Evolutionary conservation across 2,329 filamentous ascomycete genomes (phyloP), one percentile per base, ranked within the genome.

Genomic region (Tolypocladium cylindrosporum): DNA sequence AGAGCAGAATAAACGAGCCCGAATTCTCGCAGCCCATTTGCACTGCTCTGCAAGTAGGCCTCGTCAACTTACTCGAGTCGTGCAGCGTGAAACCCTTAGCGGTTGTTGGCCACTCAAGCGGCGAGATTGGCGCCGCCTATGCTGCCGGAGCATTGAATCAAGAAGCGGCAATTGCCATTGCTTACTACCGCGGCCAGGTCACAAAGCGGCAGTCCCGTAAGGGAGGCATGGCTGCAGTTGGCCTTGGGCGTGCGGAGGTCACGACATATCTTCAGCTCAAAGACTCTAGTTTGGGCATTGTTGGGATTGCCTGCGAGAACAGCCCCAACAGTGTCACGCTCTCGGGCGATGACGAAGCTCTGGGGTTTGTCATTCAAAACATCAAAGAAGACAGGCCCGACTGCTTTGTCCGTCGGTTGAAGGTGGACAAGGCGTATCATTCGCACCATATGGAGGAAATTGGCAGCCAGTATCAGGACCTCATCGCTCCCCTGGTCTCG

Each of bases 91-190:
- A 24, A 24, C 21, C 21, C 21, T 1, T 2, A 24, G 21, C 21
- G 21, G 21, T 24, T 24, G 21, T 24, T 24, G 21, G 21, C 21
- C 21, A 24, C 21, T 24, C 21, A 24, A 24, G 21, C 21, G 74
- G 74, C 2, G 74, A 76, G 60, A 74, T 75, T 14, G 69, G 71
- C 5, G 74, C 74, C 1, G 74, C 68, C 1, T 75, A 73, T 52
- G 62, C 64, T 27, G 61, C 62, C 0, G 64, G 61, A 6, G 59
- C 57, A 1, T 21, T 69, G 1, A 60, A 59, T 0, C 52, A 58
- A 14, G 52, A 62, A 4, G 61, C 67, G 24, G 71, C 71, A 1
- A 66, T 73, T 11, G 59, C 61, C 1, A 59, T 65, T 4, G 64
- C 69, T 0, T 73, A 69, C 56, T 67, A 67, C 55, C 56, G 61